These are phyloP conservation scores for Phymatotrichopsis omnivora DNA, from an alignment of 2,329 filamentous ascomycete species.

Conservation along the genomic window DNA sequence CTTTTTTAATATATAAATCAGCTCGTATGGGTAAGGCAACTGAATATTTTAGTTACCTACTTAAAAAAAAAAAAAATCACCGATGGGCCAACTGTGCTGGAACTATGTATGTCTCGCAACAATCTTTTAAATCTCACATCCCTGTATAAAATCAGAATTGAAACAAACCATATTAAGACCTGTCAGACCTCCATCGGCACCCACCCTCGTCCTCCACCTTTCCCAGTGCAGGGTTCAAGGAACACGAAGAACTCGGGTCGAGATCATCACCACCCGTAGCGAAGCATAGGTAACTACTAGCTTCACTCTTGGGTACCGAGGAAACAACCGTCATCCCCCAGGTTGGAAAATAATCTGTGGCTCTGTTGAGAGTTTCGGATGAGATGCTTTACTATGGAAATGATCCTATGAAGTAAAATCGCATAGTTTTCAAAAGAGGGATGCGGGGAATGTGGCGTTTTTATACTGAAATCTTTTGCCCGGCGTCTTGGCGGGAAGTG, in stretches of 20 bases:
- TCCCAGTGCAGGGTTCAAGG: background rate
- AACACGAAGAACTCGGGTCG: constrained; percentile 10
- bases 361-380: constrained; percentile 22
- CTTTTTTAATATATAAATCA: too few relatives aligned
- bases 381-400: constrained; percentile 23
- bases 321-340: constrained; percentile 20
- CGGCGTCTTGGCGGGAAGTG: too few relatives aligned
- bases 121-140: too few relatives aligned
- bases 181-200: constrained; percentile 22
- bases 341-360: constrained; percentile 24
- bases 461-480: too few relatives aligned
- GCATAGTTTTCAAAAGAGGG: constrained; percentile 13
- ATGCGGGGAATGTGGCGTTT: constrained; percentile 1
- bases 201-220: constrained; percentile 11
- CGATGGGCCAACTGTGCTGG: too few relatives aligned
- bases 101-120: too few relatives aligned
- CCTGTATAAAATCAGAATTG: too few relatives aligned
- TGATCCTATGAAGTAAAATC: constrained; percentile 26
- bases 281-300: constrained; percentile 13
- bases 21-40: too few relatives aligned
- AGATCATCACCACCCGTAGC: constrained; percentile 22
- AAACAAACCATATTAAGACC: constrained; percentile 7
- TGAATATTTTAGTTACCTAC: too few relatives aligned
- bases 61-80: too few relatives aligned
- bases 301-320: constrained; percentile 22